Percentiles rank a stretch among this genome's conserved stretches.
These are phyloP conservation scores for Phytophthora rubi DNA, from an alignment of 352 stramenopile species.

Conservation along the genomic window DNA sequence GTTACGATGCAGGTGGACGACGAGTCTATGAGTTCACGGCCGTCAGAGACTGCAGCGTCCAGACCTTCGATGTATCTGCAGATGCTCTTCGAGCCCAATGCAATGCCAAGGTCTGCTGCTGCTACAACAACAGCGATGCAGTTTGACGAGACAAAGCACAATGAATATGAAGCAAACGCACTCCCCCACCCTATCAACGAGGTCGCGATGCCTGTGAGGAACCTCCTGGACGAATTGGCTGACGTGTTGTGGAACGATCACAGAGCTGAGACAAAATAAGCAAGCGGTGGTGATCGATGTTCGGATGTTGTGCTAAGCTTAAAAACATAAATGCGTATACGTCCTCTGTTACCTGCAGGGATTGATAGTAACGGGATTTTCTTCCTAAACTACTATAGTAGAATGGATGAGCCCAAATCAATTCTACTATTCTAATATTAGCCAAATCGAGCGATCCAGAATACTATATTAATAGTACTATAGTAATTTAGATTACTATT, in stretches of 20 bases:
- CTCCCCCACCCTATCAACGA: slow-evolving; percentile 13
- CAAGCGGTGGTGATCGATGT: not conserved
- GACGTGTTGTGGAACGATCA: slow-evolving; percentile 21
- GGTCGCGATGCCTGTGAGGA: not conserved
- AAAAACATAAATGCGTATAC: not conserved
- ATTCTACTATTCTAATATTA: no score
- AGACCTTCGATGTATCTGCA: not conserved
- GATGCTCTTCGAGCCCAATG: slow-evolving; percentile 13
- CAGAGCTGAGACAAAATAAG: not conserved
- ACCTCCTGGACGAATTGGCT: slow-evolving; percentile 21
- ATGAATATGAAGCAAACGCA: not conserved
- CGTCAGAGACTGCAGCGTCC: not conserved
- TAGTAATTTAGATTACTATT: no score
- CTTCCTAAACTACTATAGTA: no score
- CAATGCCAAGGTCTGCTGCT: not conserved
- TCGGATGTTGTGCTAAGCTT: not conserved
- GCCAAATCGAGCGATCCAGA: no score
- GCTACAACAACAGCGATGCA: not conserved
- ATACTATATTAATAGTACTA: no score
- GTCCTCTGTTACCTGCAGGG: not conserved
- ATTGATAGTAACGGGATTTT: no score
- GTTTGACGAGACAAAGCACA: slow-evolving; percentile 9
- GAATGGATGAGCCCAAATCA: no score
- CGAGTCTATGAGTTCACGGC: not conserved
- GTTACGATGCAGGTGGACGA: not conserved